Conservation (phyloP, 1,284 basidiomycete genomes). For the Cryptococcus sp. region DNA sequence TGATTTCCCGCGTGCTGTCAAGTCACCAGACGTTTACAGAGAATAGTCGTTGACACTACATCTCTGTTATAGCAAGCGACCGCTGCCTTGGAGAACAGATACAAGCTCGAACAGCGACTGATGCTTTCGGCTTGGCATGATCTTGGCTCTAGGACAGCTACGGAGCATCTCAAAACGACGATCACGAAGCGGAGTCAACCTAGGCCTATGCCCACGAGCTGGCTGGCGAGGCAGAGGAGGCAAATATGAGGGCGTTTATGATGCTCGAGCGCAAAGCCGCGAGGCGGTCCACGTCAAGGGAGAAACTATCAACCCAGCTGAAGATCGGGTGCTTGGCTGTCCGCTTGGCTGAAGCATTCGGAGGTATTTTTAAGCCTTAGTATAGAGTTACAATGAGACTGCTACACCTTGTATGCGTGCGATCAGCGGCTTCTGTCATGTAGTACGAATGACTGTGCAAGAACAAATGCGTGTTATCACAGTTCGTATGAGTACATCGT, state of each 20-base stretch:
- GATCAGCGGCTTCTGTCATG: no score
- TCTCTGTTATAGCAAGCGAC: constrained; percentile 37
- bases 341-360: no score
- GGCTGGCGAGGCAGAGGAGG: constrained; percentile 63
- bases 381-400: no score
- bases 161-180: constrained; percentile 54
- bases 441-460: no score
- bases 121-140: constrained; percentile 75
- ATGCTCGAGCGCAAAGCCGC: no score
- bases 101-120: constrained; percentile 73
- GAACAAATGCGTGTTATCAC: no score
- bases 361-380: no score
- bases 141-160: constrained; percentile 65
- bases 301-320: no score
- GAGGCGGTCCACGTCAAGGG: no score
- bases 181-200: constrained; percentile 43
- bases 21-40: neutral
- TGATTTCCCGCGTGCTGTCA: neutral
- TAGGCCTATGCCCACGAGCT: constrained; percentile 59
- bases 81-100: constrained; percentile 62
- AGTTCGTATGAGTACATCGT: no score
- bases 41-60: constrained; percentile 1
- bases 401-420: no score
- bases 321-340: no score
- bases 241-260: constrained; percentile 11